Conservation (phyloP, 306 rosid species). For the Vigna hirtella region DNA sequence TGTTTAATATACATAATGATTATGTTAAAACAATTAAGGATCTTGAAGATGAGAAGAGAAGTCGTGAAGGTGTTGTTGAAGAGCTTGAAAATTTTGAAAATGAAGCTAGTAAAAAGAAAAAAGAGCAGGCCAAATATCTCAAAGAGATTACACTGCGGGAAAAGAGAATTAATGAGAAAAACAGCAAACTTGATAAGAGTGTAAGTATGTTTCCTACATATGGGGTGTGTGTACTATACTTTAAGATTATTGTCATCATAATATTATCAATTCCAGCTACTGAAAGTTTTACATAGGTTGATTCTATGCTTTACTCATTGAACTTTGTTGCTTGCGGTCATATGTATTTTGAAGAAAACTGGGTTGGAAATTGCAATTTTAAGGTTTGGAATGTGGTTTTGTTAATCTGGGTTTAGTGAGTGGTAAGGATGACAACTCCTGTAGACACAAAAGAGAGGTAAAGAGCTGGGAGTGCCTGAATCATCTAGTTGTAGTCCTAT, state of each 20-base stretch:
- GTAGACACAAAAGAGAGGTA: constrained; percentile 1
- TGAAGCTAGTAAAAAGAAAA: constrained; percentile 85
- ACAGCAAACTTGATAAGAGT: constrained; percentile 79
- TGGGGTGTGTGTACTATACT: background rate
- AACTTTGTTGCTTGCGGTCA: constrained; percentile 32
- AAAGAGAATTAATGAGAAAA: constrained; percentile 80
- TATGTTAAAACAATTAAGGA: constrained; percentile 67
- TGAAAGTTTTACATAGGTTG: constrained; percentile 29
- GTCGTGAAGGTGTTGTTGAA: constrained; percentile 71
- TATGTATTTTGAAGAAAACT: constrained; percentile 13
- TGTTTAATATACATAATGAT: constrained; percentile 81
- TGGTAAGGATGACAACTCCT: constrained; percentile 10
- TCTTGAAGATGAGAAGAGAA: constrained; percentile 74
- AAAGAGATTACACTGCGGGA: constrained; percentile 79
- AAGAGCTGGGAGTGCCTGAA: constrained; percentile 6
- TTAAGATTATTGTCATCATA: constrained; percentile 16
- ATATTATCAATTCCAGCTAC: constrained; percentile 6
- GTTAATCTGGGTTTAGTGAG: constrained; percentile 9
- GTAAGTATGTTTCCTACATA: constrained; percentile 64
- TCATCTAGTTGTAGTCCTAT: constrained; percentile 9
- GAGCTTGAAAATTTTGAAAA: constrained; percentile 72
- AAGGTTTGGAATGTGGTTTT: constrained; percentile 32
- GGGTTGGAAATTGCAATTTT: constrained; percentile 15
- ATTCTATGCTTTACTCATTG: constrained; percentile 18
- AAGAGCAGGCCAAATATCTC: constrained; percentile 79